phyloP scores from a whole-genome alignment of 108 stramenopile species.

The Cyclotella baltica region DNA sequence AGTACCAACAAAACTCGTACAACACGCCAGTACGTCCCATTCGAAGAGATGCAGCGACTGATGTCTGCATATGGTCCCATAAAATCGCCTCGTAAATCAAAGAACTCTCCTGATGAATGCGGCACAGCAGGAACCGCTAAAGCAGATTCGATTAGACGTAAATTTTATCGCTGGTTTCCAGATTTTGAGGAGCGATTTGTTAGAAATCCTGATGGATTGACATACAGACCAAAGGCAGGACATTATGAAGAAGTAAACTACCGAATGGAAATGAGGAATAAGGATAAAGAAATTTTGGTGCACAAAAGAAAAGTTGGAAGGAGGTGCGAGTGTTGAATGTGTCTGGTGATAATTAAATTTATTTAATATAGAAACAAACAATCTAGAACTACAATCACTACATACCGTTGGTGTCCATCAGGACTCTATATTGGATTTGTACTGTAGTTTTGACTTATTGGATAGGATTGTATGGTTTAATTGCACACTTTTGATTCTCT shows the following conservation, averaged over 20 bases:
- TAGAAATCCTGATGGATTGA: neutral
- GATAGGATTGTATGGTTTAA: too few relatives aligned
- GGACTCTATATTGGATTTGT: too few relatives aligned
- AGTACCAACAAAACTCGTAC: constrained; percentile 15
- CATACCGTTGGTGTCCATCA: too few relatives aligned
- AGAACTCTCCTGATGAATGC: neutral
- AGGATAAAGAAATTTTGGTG: constrained; percentile 5
- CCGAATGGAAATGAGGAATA: neutral
- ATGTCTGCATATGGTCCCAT: constrained; percentile 18
- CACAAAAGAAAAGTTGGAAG: constrained; percentile 16
- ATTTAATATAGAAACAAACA: too few relatives aligned
- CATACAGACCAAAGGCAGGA: constrained; percentile 11
- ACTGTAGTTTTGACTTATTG: too few relatives aligned
- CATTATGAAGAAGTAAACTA: constrained; percentile 8
- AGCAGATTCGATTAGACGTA: constrained; percentile 6
- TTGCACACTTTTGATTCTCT: too few relatives aligned
- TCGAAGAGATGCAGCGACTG: constrained; percentile 26
- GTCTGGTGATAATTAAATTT: too few relatives aligned
- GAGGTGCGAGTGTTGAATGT: too few relatives aligned
- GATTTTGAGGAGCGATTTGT: constrained; percentile 20
- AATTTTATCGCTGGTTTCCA: constrained; percentile 30
- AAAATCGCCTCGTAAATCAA: constrained; percentile 5
- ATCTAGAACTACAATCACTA: too few relatives aligned
- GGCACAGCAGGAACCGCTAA: constrained; percentile 6
- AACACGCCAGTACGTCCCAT: constrained; percentile 19